Evolutionary conservation across 345 rosid genomes (phyloP), one percentile per base, ranked within the genome.

Genomic region (Carallia pectinifolia): DNA sequence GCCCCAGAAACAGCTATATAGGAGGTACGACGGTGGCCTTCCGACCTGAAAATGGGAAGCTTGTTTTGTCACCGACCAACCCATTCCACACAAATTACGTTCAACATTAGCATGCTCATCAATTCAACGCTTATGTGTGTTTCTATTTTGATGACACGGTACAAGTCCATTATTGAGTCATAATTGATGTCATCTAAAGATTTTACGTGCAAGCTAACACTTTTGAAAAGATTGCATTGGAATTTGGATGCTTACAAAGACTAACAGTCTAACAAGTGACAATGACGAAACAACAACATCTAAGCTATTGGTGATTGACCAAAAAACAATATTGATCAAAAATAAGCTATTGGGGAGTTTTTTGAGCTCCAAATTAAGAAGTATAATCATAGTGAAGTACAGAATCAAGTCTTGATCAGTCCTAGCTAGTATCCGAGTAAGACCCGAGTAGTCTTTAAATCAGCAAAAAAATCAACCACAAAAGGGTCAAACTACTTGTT

Each of bases 1-100:
- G 70, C 34, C 84, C 77, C 37, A 40, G 59, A 70, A 74, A 79
- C 81, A 79, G 87, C 80, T 76, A 71, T 66, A 13, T 69, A 70
- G 73, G 50, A 69, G 34, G 78, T 74, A 64, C 78, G 56, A 76
- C 63, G 78, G 74, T 61, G 65, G 30, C 13, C 30, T 23, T 55
- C 15, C 60, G 37, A 67, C 75, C 76, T 79, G 64, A 81, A 74
- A 79, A 63, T 68, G 64, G 77, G 72, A 72, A 69, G 58, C 39
- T 33, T 67, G 2, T 66, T 52, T 72, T 71, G 78, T 76, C 81
- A 58, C 10, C 47, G 15, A 66, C 55, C 73, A 65, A 62, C 29
- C 4, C n/a, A 8, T 30, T 27, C 17, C 53, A 50, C 4, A 7
- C 58, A 23, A 56, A 10, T 27, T 56, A 9, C 9, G 60, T 56